Base-by-base conservation (phyloP, 176 grass and related monocot species). In the Phyllostachys edulis region DNA sequence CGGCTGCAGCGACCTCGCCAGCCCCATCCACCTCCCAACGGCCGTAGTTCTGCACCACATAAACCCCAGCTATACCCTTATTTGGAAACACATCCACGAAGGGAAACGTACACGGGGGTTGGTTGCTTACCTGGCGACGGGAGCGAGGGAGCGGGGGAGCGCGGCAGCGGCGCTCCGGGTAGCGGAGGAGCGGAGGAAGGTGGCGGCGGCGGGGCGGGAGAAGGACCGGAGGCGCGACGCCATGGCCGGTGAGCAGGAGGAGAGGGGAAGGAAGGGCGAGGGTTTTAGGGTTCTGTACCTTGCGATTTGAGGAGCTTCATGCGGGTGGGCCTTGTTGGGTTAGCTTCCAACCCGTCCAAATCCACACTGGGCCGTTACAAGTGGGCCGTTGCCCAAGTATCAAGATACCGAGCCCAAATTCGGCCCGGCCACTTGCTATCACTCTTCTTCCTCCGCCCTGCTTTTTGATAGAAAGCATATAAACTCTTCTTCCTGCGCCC, bases 191-290 rank as follows among this genome's bases (percentile, higher is more conserved):
- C 77, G 81, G 63, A 54, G 80, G 88, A 99, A 87, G 29, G 89
- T 67, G 61, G 87, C 75, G 75, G 82, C 75, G 74, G 81, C 96
- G 9, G 88, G 90, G 49, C 89, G 77, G 37, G 91, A 80, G 83
- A 99, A 67, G 81, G 91, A 90, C 54, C 90, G 86, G 71, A 82
- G 78, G 51, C 90, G 88, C 56, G 91, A 92, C 59, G 96, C 96
- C 96, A 99, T 99, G 76, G 85, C 71, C 77, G 85, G 65, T 0
- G 79, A 18, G 24, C 68, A 27, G 80, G 57, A 63, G 63, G 67
- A 16, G 27, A 60, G 46, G 66, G 46, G 65, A 42, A 67, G 75
- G 70, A 3, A 73, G 21, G 56, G 63, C 63, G 80, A 9, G 81
- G 67, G 68, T 80, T 86, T 80, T 89, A 92, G 80, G 80, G 89